These are phyloP conservation scores for Tephrocybe sp. DNA, from an alignment of 768 basidiomycete species.

Conservation along the genomic window DNA sequence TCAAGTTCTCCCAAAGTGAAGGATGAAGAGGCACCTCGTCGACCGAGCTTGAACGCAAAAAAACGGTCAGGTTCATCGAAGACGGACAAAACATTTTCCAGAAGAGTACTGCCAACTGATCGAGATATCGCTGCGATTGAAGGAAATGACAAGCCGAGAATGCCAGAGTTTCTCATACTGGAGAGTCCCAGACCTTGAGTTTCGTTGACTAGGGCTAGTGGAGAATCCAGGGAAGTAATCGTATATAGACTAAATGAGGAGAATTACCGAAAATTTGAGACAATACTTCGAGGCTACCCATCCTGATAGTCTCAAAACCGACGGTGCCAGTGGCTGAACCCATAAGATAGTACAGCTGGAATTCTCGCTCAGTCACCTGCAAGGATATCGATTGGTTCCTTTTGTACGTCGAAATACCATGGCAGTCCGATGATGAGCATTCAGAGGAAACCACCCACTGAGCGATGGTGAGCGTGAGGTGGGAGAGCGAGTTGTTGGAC, in stretches of 20 bases:
- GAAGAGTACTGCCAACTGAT: slow-evolving; percentile 42
- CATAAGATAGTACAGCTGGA: slow-evolving; percentile 49
- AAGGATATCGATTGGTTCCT: slow-evolving; percentile 27
- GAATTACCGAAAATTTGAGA: slow-evolving; percentile 35
- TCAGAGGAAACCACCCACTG: slow-evolving; percentile 53
- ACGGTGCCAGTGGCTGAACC: slow-evolving; percentile 49
- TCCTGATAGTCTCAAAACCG: slow-evolving; percentile 43
- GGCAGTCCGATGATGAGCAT: slow-evolving; percentile 47
- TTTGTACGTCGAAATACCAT: slow-evolving; percentile 41
- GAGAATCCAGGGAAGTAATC: not conserved
- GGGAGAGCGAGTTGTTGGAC: slow-evolving; percentile 11
- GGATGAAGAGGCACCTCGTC: slow-evolving; percentile 36
- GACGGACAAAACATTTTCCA: slow-evolving; percentile 47
- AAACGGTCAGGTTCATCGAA: slow-evolving; percentile 40
- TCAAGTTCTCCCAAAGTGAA: slow-evolving; percentile 57
- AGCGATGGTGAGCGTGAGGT: not conserved
- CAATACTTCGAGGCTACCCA: slow-evolving; percentile 45
- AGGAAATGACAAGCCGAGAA: slow-evolving; percentile 49
- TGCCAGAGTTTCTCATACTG: slow-evolving; percentile 40
- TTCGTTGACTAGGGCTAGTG: slow-evolving; percentile 32
- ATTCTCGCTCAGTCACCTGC: slow-evolving; percentile 32
- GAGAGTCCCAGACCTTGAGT: slow-evolving; percentile 44
- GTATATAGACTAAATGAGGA: not conserved
- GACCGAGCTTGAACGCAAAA: slow-evolving; percentile 53
- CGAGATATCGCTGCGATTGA: slow-evolving; percentile 43